A percentile compares a stretch with the other conserved stretches of the same genome.
These are phyloP conservation scores for Fusarium aywerte DNA, from an alignment of 2,329 filamentous ascomycete species.

Conservation along the genomic window DNA sequence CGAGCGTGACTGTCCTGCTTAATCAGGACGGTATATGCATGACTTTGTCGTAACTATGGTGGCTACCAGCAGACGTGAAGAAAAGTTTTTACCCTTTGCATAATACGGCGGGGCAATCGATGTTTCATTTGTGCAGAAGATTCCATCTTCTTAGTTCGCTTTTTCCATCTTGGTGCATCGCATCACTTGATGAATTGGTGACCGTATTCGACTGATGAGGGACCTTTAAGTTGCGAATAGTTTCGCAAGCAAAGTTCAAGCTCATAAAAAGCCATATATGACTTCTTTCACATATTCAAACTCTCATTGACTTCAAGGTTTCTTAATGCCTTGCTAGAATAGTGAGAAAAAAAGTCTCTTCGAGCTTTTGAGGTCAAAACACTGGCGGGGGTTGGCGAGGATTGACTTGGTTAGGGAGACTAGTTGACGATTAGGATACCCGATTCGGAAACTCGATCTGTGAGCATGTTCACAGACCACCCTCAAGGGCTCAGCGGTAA, in stretches of 20 bases:
- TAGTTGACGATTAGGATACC: conserved; percentile 36
- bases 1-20: not conserved
- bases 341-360: no score
- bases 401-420: not conserved
- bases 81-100: conserved; percentile 9
- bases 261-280: not conserved
- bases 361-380: conserved; percentile 8
- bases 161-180: not conserved
- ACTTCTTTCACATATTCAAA: not conserved
- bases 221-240: not conserved
- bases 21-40: conserved; percentile 8
- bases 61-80: conserved; percentile 5
- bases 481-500: not conserved
- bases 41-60: not conserved
- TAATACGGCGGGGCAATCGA: conserved; percentile 23
- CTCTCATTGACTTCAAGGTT: not conserved
- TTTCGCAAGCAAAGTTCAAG: not conserved
- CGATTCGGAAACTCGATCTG: conserved; percentile 26
- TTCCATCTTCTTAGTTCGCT: not conserved
- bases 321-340: not conserved
- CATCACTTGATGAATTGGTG: not conserved
- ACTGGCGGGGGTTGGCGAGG: conserved; percentile 9
- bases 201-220: not conserved
- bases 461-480: not conserved
- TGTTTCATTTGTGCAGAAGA: not conserved